Conservation (phyloP, 2,329 filamentous ascomycete genomes). For the Trichoderma simmonsii region DNA sequence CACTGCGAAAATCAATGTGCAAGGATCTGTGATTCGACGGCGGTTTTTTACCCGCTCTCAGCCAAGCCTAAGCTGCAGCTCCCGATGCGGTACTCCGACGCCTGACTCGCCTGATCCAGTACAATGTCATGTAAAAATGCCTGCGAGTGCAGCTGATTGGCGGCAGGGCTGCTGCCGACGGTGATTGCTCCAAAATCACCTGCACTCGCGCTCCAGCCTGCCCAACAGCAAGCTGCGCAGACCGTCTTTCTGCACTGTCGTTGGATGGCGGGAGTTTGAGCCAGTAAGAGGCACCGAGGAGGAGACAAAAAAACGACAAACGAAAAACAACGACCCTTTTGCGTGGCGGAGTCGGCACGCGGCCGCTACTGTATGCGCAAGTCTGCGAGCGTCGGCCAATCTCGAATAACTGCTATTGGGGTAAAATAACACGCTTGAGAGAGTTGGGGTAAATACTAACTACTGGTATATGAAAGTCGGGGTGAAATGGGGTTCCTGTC, state of each 20-base stretch:
- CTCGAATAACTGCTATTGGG: background rate
- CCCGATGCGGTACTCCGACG: background rate
- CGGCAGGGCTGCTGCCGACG: background rate
- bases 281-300: background rate
- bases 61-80: background rate
- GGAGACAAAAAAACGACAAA: background rate
- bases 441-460: background rate
- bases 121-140: background rate
- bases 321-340: background rate
- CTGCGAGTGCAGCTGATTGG: background rate
- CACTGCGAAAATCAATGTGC: background rate
- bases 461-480: background rate
- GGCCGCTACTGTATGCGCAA: background rate
- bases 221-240: slow-evolving; percentile 6
- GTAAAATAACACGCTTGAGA: background rate
- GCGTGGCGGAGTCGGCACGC: background rate
- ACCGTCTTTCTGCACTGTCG: slow-evolving; percentile 7
- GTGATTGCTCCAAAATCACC: slow-evolving; percentile 6
- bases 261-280: background rate
- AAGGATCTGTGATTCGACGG: background rate
- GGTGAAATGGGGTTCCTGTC: background rate
- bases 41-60: background rate
- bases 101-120: background rate
- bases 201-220: background rate
- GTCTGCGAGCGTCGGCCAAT: background rate